Conservation (phyloP, 176 grass and related monocot species). For the Ensete ventricosum region DNA sequence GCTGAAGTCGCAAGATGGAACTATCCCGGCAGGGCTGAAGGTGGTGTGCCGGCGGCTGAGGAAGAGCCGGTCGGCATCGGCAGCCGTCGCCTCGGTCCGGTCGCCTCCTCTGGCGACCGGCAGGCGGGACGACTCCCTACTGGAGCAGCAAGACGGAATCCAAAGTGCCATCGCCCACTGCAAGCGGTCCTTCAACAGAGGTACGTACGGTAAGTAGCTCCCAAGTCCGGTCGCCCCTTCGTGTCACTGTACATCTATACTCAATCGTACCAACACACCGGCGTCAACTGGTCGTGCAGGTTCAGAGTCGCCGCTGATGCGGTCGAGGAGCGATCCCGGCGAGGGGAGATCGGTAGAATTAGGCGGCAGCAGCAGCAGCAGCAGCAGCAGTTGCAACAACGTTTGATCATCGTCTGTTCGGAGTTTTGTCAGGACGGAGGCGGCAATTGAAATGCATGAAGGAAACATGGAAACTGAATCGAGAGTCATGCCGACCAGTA, state of each 20-base stretch:
- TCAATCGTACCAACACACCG: too few relatives aligned
- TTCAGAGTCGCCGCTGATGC: constrained; percentile 12
- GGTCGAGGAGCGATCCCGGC: constrained; percentile 18
- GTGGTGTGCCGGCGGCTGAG: constrained; percentile 68
- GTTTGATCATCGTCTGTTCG: background rate
- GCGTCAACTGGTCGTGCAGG: background rate
- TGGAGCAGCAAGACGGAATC: constrained; percentile 22
- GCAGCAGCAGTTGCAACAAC: background rate
- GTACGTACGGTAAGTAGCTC: background rate
- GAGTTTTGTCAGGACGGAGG: constrained; percentile 1
- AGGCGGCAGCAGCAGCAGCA: background rate
- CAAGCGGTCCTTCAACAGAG: constrained; percentile 23
- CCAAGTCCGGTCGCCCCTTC: background rate
- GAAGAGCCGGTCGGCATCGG: constrained; percentile 89
- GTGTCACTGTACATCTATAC: background rate
- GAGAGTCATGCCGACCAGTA: background rate
- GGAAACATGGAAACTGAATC: background rate
- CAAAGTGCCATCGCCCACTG: constrained; percentile 26
- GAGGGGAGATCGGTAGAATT: background rate
- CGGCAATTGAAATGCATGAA: background rate
- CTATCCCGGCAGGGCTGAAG: constrained; percentile 67
- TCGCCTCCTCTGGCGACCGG: constrained; percentile 7
- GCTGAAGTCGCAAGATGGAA: constrained; percentile 32
- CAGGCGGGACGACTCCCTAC: constrained; percentile 14
- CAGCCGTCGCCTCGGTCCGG: constrained; percentile 40